Base-by-base conservation (phyloP, 2,329 filamentous ascomycete species). In the Stemphylium vesicarium region DNA sequence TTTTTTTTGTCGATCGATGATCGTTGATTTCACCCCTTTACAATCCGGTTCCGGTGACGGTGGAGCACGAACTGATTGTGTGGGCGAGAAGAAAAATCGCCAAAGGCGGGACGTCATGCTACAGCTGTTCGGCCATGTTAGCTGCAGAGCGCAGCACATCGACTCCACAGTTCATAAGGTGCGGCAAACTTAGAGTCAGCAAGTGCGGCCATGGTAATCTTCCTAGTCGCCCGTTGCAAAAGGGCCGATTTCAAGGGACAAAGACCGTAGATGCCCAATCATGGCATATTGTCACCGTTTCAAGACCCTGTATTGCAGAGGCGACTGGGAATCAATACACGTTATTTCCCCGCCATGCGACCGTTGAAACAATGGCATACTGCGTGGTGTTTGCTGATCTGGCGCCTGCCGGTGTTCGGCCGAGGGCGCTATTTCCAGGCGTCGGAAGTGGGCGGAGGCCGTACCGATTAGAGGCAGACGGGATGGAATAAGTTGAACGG, bases 201-300 rank as follows among this genome's bases (percentile, higher is more conserved):
- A 11, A 13, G 24, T 20, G 15, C 18, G 32, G 26, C 20, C 32
- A 44, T 38, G 48, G 44, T 35, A 31, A 39, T 45, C 33, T 51
- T 32, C 32, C 37, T 35, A 41, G 43, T 33, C 43, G 37, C 29
- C 36, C 36, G 36, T 40, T 53, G 37, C n/a, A 42, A 38, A 40
- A 53, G 45, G 50, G 16, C 45, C 50, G 50, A 53, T 38, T 26
- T 11, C 26, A 29, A 7, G 10, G 26, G 11, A 11, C 11, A 29
- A 9, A 50, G 32, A 4, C 31, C 5, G 32, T 3, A 9, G 11
- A 26, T n/a, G 24, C 18, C 32, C 45, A 37, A 40, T 33, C 42
- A 38, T 12, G 29, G 47, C 29, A 33, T 52, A 29, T 12, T 29
- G 41, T 33, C 35, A 16, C 12, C 22, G 38, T 24, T 49, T 43